A percentile compares a stretch with the other conserved stretches of the same genome.
phyloP scores from a whole-genome alignment of 768 basidiomycete species.

The Pleurotus tuber-regium region DNA sequence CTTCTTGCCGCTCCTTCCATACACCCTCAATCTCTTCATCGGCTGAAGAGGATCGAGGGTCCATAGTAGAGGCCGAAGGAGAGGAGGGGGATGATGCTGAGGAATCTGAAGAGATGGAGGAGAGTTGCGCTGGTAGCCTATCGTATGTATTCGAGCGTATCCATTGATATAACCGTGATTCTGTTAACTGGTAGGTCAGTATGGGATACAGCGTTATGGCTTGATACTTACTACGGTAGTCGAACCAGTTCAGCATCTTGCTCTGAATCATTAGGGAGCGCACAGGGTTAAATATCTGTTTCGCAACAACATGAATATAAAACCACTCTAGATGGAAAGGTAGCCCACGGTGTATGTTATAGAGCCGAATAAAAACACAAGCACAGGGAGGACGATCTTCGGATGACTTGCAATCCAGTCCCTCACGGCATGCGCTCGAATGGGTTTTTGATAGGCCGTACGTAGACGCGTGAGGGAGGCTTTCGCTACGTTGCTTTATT shows the following conservation, averaged over 20 bases:
- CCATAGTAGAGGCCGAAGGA: neutral
- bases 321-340: neutral
- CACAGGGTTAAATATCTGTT: conserved; percentile 88
- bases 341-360: conserved; percentile 78
- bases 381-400: conserved; percentile 72
- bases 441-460: conserved; percentile 57
- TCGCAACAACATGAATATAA: neutral
- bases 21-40: conserved; percentile 35
- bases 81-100: conserved; percentile 14
- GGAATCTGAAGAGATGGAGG: conserved; percentile 26
- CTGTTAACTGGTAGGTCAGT: conserved; percentile 30
- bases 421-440: conserved; percentile 64
- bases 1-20: conserved; percentile 87
- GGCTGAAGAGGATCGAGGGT: neutral
- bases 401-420: conserved; percentile 90
- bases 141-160: conserved; percentile 60
- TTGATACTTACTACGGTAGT: conserved; percentile 57
- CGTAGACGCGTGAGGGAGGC: conserved; percentile 46
- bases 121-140: conserved; percentile 24
- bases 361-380: conserved; percentile 87
- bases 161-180: conserved; percentile 78
- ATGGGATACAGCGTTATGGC: neutral
- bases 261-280: conserved; percentile 80
- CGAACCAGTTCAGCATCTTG: conserved; percentile 83
- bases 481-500: conserved; percentile 15